Evolutionary conservation across 768 basidiomycete genomes (phyloP).

Genomic region (Leucocoprinus birnbaumii): DNA sequence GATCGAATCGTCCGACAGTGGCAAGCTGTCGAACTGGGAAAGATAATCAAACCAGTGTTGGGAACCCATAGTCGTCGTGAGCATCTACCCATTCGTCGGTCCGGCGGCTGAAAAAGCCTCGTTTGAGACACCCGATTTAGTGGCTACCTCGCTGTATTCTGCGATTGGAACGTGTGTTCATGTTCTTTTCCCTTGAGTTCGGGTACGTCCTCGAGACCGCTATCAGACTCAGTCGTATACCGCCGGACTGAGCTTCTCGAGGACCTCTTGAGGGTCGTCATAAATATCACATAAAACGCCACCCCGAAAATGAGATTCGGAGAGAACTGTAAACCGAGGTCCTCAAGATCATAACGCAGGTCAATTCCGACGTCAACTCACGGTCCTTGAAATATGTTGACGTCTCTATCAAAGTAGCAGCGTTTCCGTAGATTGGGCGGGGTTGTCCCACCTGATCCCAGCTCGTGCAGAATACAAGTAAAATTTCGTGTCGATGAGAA

Average conservation of each 20-base stretch:
- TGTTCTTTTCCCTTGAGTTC: background rate
- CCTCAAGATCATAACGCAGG: background rate
- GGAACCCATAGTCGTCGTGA: too few species aligned
- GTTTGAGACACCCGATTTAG: too few species aligned
- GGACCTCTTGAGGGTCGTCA: background rate
- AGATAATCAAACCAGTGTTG: too few species aligned
- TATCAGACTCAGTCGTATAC: conserved; percentile 6
- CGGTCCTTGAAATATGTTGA: conserved; percentile 1
- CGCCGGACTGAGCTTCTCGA: background rate
- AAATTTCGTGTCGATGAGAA: conserved; percentile 9
- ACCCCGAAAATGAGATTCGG: background rate
- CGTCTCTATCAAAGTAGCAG: background rate
- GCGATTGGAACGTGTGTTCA: too few species aligned
- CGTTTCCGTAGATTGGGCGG: conserved; percentile 5
- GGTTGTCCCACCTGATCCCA: background rate
- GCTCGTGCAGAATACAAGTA: background rate
- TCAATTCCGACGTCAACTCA: background rate
- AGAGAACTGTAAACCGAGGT: background rate
- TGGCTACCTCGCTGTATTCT: too few species aligned
- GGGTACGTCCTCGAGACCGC: conserved; percentile 1
- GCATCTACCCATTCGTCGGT: too few species aligned
- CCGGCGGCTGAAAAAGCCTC: too few species aligned
- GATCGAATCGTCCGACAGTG: too few species aligned
- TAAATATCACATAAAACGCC: background rate
- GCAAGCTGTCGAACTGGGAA: too few species aligned